Base-by-base conservation (phyloP, 768 basidiomycete species). In the Amanita phalloides region DNA sequence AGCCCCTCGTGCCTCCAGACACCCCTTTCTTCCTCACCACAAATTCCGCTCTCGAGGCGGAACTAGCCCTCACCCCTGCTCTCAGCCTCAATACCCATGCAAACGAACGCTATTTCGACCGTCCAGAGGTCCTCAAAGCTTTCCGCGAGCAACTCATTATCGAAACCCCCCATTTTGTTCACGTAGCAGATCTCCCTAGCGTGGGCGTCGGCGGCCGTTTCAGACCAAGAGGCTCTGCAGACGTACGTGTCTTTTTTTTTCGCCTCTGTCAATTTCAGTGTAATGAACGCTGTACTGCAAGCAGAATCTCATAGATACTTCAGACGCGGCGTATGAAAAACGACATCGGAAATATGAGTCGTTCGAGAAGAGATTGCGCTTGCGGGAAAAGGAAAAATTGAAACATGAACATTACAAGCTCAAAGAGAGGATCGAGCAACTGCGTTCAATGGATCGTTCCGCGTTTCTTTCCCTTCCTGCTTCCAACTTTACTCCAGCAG, bases 321-420 rank as follows among this genome's bases (percentile, higher is more conserved):
- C 86, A 7, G 91, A 95, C 66, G 77, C 78, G 21, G 77, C 77
- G 6, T 95, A 92, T 61, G 79, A 86, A 64, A 82, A 81, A 56
- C 79, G 89, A 41, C 91, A 95, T 66, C 77, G 82, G 48, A 90
- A 88, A 62, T 92, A 88, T 65, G 90, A 93, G 64, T 77, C 76
- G 11, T 85, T 88, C 54, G 92, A 94, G 66, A 90, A 89, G 63
- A 79, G 90, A 6, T 81, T 84, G 61, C 84, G 90, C 3, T 69
- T 88, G 32, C 80, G 90, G 50, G 91, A 94, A 68, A 90, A 90
- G 66, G 91, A 95, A 67, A 91, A 91, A 62, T 77, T 94, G 50
- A 85, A 87, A 66, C 85, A 91, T 57, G 90, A 93, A 61, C 89
- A 91, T 58, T 91, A 92, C 69, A 90, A 91, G 62, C 79, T 95